Base-by-base conservation (phyloP, 768 basidiomycete species). In the Mycena epipterygia region DNA sequence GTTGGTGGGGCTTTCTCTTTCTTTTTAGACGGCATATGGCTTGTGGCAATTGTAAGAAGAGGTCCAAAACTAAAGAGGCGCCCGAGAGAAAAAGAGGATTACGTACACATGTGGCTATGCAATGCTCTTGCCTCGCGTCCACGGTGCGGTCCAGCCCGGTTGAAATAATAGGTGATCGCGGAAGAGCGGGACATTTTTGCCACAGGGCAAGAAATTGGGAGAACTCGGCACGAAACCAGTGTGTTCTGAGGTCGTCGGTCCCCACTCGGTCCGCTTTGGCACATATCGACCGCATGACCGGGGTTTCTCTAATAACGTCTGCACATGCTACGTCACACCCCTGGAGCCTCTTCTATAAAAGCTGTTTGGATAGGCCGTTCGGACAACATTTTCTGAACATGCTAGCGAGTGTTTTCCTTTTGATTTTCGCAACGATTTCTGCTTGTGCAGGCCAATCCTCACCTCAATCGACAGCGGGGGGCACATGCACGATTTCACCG, bases 401-500 rank as follows among this genome's bases (percentile, higher is more conserved):
- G 67, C 37, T 68, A n/a, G 9, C 21, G 12, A 32, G 14, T 33
- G 4, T 23, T 46, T 4, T 69, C 12, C 17, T 70, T 23, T 33
- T 64, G 2, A 48, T 52, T 44, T 39, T 64, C 30, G 48, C 46
- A 9, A 32, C 37, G 33, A 32, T 56, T 35, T 33, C 30, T 41
- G 33, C 3, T n/a, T 56, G 59, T 19, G 30, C 46, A 16, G 62
- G 46, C 32, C 56, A 60, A 33, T n/a, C 32, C 0, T 23, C 14
- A 7, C 23, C 32, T 33, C 57, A n/a, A 1, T 25, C 39, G 5
- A 14, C n/a, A n/a, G n/a, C 46, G 7, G 25, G 29, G 2, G 51
- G 11, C 2, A 63, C 63, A 37, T 73, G 72, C 58, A 69, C 59
- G 11, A 63, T 73, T 32, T 67, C 64, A 9, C 79, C 79, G 6